Base-by-base conservation (phyloP, 352 stramenopile genomes). In the Globisporangium carolinianum region DNA sequence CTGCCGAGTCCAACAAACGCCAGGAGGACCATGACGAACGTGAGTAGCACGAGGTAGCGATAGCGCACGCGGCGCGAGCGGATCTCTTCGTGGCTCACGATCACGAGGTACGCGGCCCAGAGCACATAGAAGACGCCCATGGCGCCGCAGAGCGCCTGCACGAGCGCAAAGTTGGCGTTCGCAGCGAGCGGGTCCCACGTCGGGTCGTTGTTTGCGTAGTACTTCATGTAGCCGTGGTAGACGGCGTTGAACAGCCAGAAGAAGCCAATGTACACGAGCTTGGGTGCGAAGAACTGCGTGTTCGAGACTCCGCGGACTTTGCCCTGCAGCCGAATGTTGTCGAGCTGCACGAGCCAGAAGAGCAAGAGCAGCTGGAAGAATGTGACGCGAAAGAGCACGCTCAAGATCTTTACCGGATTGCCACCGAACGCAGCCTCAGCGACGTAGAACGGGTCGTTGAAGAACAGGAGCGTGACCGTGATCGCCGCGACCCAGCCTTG, bases 161-260 rank as follows among this genome's bases (percentile, higher is more conserved):
- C 64, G 8, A 75, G 60, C 4, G 68, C 61, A 48, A 83, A 84
- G 43, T 66, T 69, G 38, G 53, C 53, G 63, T 79, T 81, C 15
- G 64, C 61, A 4, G 57, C 68, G 1, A 86, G 55, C 2, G 73
- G 73, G 11, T 84, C 56, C 69, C 72, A 84, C 1, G 58, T 73
- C 6, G 64, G 65, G 41, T 83, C 76, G 61, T 86, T 81, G 62
- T 77, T 86, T 50, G 66, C 60, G 51, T 82, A 71, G 62, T 82
- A 81, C 60, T 84, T 87, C 59, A 82, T 76, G 68, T 83, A 85
- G 11, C 68, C 74, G 43, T 74, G 73, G 68, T 79, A 83, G 45
- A 79, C 52, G 14, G 57, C 56, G 63, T 78, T 74, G 18, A 87
- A 68, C 60, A 81, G 17, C 74, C 72, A 84, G 64, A 83, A 87